Evolutionary conservation across 106 monocot species (phyloP), one percentile per base, ranked within the genome.

Genomic region (Dactylorhiza incarnata): DNA sequence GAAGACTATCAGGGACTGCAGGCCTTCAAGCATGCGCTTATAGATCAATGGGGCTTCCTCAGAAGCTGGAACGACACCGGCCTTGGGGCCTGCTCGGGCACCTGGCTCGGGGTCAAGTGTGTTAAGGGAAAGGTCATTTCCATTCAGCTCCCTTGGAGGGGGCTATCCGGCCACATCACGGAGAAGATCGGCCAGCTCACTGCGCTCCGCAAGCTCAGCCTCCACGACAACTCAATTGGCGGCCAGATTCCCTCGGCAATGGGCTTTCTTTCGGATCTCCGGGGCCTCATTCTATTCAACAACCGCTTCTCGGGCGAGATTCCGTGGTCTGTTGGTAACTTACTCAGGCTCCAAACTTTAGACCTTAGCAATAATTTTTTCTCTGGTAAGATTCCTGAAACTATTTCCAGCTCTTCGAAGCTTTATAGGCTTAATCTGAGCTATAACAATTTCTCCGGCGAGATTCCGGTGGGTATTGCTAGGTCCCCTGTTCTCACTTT

Each of bases 41-140:
- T 48, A 20, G 95, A 95, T 65, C 90, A 85, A 8, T 23, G 24
- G 2, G 84, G 92, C 12, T 75, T 88, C 74, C 88, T 95, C 44
- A 66, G 77, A 20, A 85, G 80, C 80, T 95, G 95, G 92, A 95
- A 95, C 68, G 95, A 68, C 74, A 86, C 86, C n/a, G 92, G 92
- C 55, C 68, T 85, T 50, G 95, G 80, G 25, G 95, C 95, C 19
- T 95, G 95, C 88, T 86, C 89, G 70, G 95, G 90, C 13, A 68
- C 53, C 13, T 92, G 95, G 92, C 48, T 24, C 9, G 95, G 95
- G 8, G 87, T 95, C 83, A 95, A 95, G 48, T 95, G 95, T 58
- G 92, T 79, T 14, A 69, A 25, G 6, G 95, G 95, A 1, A 79
- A 90, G 73, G 95, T 95, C 23, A 87, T 95, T 37, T 86, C 93